phyloP scores from a whole-genome alignment of 768 basidiomycete species.

The Clathrus columnatus region DNA sequence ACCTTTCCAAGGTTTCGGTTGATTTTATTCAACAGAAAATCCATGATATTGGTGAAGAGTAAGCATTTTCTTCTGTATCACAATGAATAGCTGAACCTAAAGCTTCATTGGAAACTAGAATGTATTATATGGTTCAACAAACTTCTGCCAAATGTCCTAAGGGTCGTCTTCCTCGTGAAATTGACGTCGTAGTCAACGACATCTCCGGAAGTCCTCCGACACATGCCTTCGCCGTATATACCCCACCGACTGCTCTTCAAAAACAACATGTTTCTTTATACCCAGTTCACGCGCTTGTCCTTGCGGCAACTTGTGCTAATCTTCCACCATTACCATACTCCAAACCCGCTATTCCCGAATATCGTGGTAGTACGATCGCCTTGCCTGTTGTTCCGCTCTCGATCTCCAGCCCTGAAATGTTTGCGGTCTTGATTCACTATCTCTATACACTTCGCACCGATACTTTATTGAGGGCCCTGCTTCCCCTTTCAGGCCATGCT shows the following conservation, averaged over 20 bases:
- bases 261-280: conserved; percentile 33
- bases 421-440: conserved; percentile 50
- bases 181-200: conserved; percentile 33
- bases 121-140: not conserved
- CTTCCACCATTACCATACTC: conserved; percentile 46
- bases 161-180: conserved; percentile 33
- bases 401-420: conserved; percentile 55
- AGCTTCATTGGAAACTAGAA: not conserved
- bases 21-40: conserved; percentile 42
- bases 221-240: conserved; percentile 25
- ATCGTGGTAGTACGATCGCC: conserved; percentile 27
- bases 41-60: conserved; percentile 2
- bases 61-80: not conserved
- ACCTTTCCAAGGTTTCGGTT: conserved; percentile 41
- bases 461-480: conserved; percentile 34
- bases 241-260: conserved; percentile 15
- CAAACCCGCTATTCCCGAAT: not conserved
- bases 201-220: conserved; percentile 23
- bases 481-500: conserved; percentile 17
- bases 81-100: not conserved
- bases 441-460: conserved; percentile 54
- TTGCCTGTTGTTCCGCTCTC: conserved; percentile 57
- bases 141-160: conserved; percentile 8
- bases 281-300: conserved; percentile 61
- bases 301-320: conserved; percentile 60